These are phyloP conservation scores for Penicillium sp. DNA, from an alignment of 2,329 filamentous ascomycete species.

Conservation along the genomic window DNA sequence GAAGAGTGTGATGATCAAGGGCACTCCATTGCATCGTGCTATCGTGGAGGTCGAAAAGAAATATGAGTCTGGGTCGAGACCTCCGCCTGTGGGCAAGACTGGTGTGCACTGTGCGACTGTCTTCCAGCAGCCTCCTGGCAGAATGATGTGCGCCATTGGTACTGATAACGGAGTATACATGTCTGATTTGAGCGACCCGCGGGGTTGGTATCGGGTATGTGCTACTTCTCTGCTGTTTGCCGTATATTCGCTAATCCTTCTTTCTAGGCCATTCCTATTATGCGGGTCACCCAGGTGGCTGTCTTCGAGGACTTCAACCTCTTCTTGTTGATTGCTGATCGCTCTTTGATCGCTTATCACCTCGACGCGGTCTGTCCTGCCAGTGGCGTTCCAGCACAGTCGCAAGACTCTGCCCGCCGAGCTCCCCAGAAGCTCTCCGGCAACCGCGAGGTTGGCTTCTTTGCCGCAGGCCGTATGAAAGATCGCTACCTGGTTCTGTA, in stretches of 20 bases:
- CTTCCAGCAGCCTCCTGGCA: slow-evolving; percentile 78
- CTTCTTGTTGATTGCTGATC: slow-evolving; percentile 88
- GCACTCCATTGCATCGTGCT: slow-evolving; percentile 87
- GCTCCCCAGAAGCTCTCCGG: slow-evolving; percentile 89
- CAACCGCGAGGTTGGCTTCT: slow-evolving; percentile 92
- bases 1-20: slow-evolving; percentile 76
- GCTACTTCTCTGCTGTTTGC: background rate
- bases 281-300: slow-evolving; percentile 84
- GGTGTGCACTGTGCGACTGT: slow-evolving; percentile 90
- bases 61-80: slow-evolving; percentile 63
- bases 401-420: slow-evolving; percentile 72
- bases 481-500: slow-evolving; percentile 93
- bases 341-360: slow-evolving; percentile 88
- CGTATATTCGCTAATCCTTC: slow-evolving; percentile 32
- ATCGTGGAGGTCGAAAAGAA: slow-evolving; percentile 83
- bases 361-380: slow-evolving; percentile 75
- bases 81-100: slow-evolving; percentile 79
- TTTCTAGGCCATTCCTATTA: slow-evolving; percentile 70
- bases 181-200: slow-evolving; percentile 82
- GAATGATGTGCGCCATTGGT: slow-evolving; percentile 86
- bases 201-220: slow-evolving; percentile 85
- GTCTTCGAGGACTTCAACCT: slow-evolving; percentile 95
- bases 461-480: slow-evolving; percentile 95
- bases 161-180: slow-evolving; percentile 94
- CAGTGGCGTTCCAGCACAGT: slow-evolving; percentile 49